Evolutionary conservation across 1,284 basidiomycete species (phyloP), one percentile per base, ranked within the genome.

Genomic region (Entoloma clypeatum): DNA sequence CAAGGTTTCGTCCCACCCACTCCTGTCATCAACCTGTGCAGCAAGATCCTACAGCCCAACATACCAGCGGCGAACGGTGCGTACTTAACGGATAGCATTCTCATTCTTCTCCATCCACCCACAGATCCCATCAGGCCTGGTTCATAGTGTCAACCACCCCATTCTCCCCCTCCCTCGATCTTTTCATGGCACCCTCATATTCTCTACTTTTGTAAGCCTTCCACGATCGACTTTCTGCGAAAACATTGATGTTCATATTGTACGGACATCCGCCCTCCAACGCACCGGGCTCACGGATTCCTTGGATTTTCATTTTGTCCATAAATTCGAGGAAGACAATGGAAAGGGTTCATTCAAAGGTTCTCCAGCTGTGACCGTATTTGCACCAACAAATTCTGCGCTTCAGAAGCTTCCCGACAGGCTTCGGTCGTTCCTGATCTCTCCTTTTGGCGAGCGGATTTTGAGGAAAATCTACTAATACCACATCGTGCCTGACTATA

Each of bases 361-460:
- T 7, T 57, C 71, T 8, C 58, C 68, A 1, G 65, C 77, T 6
- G 69, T 77, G 7, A 86, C 85, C 0, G 49, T 78, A 29, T 86
- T 88, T 54, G 77, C 74, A 1, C 86, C 84, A 0, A 71, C 71
- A 36, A 85, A 86, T 56, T 58, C 57, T 6, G 85, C 85, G 2
- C 88, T 85, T 61, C 52, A 64, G 19, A 60, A 56, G 7, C 67
- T 88, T 16, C 86, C 86, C 0, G 56, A 49, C 27, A 72, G 69
- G 38, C 68, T 88, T 32, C 68, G 66, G 43, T 53, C 69, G 24
- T 88, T 72, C 69, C 68, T 88, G 40, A 86, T 87, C 63, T 84
- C 81, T 6, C 79, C 79, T 1, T 77, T 78, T 42, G 86, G 86
- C 5, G 62, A 64, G 35, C 61, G 58, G 26, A 73, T 67, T 2